These are phyloP conservation scores for Gymnopilus junonius DNA, from an alignment of 768 basidiomycete species.

Conservation along the genomic window DNA sequence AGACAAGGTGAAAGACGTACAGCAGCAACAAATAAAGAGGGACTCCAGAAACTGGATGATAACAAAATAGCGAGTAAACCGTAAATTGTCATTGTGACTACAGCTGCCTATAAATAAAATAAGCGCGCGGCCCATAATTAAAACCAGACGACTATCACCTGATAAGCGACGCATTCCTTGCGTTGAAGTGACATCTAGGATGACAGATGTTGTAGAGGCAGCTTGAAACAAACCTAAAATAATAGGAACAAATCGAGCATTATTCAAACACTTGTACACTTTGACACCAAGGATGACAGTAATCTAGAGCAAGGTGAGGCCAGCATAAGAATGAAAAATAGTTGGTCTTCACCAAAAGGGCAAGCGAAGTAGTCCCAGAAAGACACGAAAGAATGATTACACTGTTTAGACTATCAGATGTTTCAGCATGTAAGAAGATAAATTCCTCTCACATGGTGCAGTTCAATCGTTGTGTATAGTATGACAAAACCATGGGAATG, in stretches of 20 bases:
- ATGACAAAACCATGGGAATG: constrained; percentile 48
- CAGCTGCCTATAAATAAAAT: constrained; percentile 49
- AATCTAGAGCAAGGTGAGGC: constrained; percentile 40
- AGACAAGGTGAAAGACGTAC: constrained; percentile 39
- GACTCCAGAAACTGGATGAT: constrained; percentile 57
- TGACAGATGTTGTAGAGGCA: constrained; percentile 44
- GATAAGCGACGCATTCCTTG: constrained; percentile 48
- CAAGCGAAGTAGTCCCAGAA: constrained; percentile 40
- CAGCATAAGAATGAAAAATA: neutral
- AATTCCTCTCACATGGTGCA: constrained; percentile 51
- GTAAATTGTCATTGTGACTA: constrained; percentile 36
- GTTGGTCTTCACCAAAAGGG: constrained; percentile 38
- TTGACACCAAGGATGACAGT: constrained; percentile 69
- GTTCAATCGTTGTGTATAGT: constrained; percentile 42
- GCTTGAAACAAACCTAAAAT: constrained; percentile 46
- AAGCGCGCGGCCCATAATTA: neutral
- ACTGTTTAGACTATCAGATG: constrained; percentile 27
- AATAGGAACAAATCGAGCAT: constrained; percentile 55
- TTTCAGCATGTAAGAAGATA: neutral
- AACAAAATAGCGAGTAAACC: constrained; percentile 45
- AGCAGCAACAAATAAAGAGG: constrained; percentile 62
- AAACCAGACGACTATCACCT: constrained; percentile 35
- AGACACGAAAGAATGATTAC: constrained; percentile 41
- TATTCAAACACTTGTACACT: constrained; percentile 66
- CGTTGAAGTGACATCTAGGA: constrained; percentile 44